Evolutionary conservation across 2,329 filamentous ascomycete genomes (phyloP).

Genomic region (Ophiobolus disseminans): DNA sequence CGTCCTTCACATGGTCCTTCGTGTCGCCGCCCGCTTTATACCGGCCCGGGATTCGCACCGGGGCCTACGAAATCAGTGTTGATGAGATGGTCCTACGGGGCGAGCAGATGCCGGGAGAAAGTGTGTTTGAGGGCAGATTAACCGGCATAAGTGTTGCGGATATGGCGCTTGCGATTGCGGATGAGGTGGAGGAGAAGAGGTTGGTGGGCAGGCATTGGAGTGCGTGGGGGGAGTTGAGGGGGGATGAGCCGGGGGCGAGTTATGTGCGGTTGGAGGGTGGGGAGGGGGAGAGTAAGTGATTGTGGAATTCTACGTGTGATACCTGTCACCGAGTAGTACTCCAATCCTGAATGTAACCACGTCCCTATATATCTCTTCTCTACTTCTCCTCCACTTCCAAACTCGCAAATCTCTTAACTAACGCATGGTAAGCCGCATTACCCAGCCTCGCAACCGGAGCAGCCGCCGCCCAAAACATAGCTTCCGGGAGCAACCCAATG

Average conservation of each 20-base stretch:
- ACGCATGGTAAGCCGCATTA: constrained; percentile 13
- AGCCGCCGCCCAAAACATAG: constrained; percentile 33
- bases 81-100: constrained; percentile 42
- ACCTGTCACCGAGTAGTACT: too few species aligned
- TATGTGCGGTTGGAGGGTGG: constrained; percentile 37
- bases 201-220: constrained; percentile 43
- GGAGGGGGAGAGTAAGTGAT: constrained; percentile 20
- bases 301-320: too few species aligned
- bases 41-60: constrained; percentile 41
- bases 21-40: constrained; percentile 44
- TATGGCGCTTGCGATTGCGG: constrained; percentile 46
- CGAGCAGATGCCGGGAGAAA: constrained; percentile 26
- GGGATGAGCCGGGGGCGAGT: constrained; percentile 34
- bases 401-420: constrained; percentile 12
- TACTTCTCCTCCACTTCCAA: too few species aligned
- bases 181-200: constrained; percentile 40
- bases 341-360: too few species aligned
- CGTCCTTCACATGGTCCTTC: constrained; percentile 43
- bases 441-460: constrained; percentile 9
- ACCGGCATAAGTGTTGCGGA: constrained; percentile 44
- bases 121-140: constrained; percentile 40
- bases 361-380: too few species aligned
- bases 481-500: constrained; percentile 32
- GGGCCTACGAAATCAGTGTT: constrained; percentile 39
- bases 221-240: constrained; percentile 36